Base-by-base conservation (phyloP, 2,329 filamentous ascomycete species). In the Fusarium burgessii region DNA sequence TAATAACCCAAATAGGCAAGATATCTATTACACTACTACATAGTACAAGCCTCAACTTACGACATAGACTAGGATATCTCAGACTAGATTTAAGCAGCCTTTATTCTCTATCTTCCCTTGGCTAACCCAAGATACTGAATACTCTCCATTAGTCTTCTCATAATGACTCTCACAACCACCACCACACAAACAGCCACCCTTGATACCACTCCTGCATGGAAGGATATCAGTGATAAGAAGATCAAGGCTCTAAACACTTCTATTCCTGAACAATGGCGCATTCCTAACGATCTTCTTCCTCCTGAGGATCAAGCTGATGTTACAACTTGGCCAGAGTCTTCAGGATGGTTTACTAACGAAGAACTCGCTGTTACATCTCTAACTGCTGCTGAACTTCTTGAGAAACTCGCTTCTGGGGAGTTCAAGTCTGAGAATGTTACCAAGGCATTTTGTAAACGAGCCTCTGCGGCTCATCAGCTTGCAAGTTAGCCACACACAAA, bases 241-340 rank as follows among this genome's bases (percentile, higher is more conserved):
- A 71, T 73, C 15, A 41, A 72, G 7, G 59, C 69, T 7, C 72
- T 74, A 1, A 35, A 41, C 18, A 49, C 80, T 45, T 86, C 86
- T 2, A 89, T 92, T 57, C 89, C 90, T 2, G 59, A 80, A 3
- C 85, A 90, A 74, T 91, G 88, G 85, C 82, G 83, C 56, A 84
- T 91, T 9, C 87, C 89, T 0, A 76, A 78, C 9, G 75, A 84
- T 50, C 78, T 89, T 45, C 74, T 90, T 1, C 89, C 90, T 5
- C 82, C 86, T 2, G 82, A 83, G 0, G 81, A 68, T 3, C 68
- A 74, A 27, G 80, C 85, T 47, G 84, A 91, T 73, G 86, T 92
- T 18, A 88, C 85, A 1, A 72, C 71, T 6, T 91, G 89, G 79
- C 88, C 89, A 74, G 74, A 81, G 54, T 75, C 76, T 0, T 91